Evolutionary conservation across 768 basidiomycete species (phyloP).

Genomic region (Auricularia sp.): DNA sequence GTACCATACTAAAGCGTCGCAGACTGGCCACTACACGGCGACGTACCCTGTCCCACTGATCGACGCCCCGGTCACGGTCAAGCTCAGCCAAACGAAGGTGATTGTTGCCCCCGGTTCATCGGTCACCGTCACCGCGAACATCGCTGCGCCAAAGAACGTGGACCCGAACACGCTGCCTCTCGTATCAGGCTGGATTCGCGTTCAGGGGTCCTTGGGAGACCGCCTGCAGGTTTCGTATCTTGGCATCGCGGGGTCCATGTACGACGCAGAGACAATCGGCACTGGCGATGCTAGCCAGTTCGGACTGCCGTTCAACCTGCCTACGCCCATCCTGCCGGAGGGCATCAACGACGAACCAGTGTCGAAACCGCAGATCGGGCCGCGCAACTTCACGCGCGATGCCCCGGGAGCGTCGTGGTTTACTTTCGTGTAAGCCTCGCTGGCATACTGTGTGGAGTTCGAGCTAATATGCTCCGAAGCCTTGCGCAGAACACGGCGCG

Average conservation of each 20-base stretch:
- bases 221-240: conserved; percentile 35
- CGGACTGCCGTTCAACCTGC: too few species aligned
- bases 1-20: too few species aligned
- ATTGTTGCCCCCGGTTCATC: conserved; percentile 34
- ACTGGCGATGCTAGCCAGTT: conserved; percentile 2
- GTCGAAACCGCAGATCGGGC: too few species aligned
- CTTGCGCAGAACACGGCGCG: too few species aligned
- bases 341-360: too few species aligned
- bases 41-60: conserved; percentile 44
- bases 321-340: too few species aligned
- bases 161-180: conserved; percentile 40
- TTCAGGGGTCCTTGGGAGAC: conserved; percentile 16
- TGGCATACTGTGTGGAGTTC: too few species aligned
- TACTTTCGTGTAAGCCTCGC: too few species aligned
- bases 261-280: conserved; percentile 41
- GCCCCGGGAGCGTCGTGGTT: too few species aligned
- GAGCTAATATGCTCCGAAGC: too few species aligned
- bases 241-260: conserved; percentile 32
- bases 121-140: conserved; percentile 30
- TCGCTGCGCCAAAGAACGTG: conserved; percentile 36
- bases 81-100: conserved; percentile 33
- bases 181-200: conserved; percentile 48
- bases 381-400: too few species aligned
- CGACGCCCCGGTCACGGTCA: conserved; percentile 33
- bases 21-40: conserved; percentile 31